Conservation (phyloP, 495 filamentous ascomycete genomes). For the Copromyces sp. region DNA sequence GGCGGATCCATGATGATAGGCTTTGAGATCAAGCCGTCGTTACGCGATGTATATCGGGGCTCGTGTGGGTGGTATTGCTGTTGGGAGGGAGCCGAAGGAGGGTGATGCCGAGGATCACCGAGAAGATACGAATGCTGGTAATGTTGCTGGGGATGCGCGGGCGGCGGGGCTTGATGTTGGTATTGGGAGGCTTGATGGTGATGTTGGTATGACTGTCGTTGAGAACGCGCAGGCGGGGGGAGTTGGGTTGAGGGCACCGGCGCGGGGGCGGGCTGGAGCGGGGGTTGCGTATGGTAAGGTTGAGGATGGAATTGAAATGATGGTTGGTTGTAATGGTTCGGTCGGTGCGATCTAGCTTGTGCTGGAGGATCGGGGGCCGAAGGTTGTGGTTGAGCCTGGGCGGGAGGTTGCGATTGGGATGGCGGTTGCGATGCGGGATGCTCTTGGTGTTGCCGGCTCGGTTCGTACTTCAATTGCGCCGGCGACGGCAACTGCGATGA, state of each 20-base stretch:
- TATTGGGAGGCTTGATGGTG: not conserved
- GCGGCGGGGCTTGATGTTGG: not conserved
- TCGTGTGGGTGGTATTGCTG: constrained; percentile 3
- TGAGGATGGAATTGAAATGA: not conserved
- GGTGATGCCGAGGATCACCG: constrained; percentile 1
- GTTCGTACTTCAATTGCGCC: constrained; percentile 1
- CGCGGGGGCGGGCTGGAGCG: not conserved
- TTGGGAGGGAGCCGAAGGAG: constrained; percentile 4
- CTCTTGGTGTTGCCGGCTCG: not conserved
- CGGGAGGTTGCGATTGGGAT: not conserved
- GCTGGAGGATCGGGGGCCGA: not conserved
- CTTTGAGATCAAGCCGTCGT: constrained; percentile 12
- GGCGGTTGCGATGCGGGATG: not conserved
- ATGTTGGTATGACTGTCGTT: not conserved
- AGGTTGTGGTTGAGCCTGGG: not conserved
- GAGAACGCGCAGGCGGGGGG: not conserved
- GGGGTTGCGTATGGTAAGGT: not conserved
- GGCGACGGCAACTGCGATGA: constrained; percentile 1
- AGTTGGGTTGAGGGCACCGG: not conserved
- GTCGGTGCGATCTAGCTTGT: not conserved
- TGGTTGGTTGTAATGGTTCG: not conserved
- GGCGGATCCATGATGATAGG: constrained; percentile 35
- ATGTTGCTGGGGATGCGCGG: constrained; percentile 5
- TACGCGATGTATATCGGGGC: not conserved
- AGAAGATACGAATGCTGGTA: constrained; percentile 1